Base-by-base conservation (phyloP, 345 rosid species). In the Diplotaxis tenuifolia region DNA sequence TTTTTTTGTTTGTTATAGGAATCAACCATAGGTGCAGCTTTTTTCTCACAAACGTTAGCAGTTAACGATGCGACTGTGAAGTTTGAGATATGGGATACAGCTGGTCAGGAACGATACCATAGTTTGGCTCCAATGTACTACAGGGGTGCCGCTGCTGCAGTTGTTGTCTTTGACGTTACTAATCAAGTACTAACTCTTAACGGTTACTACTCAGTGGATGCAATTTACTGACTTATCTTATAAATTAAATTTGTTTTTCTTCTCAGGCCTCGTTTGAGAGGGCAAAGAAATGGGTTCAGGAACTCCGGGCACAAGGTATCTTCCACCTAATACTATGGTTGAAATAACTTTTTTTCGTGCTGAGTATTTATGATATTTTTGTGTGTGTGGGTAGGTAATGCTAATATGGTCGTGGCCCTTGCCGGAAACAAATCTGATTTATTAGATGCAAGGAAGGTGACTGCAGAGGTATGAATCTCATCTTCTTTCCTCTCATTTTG, bases 81-180 rank as follows among this genome's bases (percentile, higher is more conserved):
- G 75, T 95, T 95, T 84, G 98, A 95, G 85, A 95, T 95, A 11
- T 95, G 98, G 99, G 99, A 95, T 80, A 95, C 99, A 31, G 99
- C 99, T 0, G 99, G 99, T 38, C 99, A 95, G 71, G 96, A 95
- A 86, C 84, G 97, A 38, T 95, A 95, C 70, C 99, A 92, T 74
- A 95, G 99, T 78, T 83, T 95, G 81, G 99, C 99, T 55, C 99
- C 99, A 29, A 95, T 95, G 99, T 90, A 95, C 80, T 92, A 95
- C 67, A 83, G 99, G 61, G 97, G 98, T 75, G 99, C 98, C 55
- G 99, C 92, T 2, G 97, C 96, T 60, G 96, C 97, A 21, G 78
- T 95, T 47, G 89, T 95, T 61, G 99, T 92, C 52, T 95, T 84
- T 75, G 98, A 95, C 64, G 84, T 90, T 72, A 86, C 99, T 11